Percentiles rank a stretch among this genome's conserved stretches.
These are phyloP conservation scores for Dactylonectria estremocensis DNA, from an alignment of 2,329 filamentous ascomycete species.

Conservation along the genomic window DNA sequence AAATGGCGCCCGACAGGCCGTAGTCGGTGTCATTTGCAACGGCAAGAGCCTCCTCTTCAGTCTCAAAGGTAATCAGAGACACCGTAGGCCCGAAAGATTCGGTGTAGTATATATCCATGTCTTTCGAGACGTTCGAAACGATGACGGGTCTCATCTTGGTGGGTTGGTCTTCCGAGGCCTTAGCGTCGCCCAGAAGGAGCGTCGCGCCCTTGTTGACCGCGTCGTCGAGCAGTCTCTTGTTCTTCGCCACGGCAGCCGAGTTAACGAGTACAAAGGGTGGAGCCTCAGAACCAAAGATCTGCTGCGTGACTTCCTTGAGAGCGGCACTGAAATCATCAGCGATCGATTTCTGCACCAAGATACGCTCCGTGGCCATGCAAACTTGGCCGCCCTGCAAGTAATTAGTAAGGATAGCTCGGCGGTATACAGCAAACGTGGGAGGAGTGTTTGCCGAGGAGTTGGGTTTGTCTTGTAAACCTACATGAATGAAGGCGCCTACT, in stretches of 20 bases:
- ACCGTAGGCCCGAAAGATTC: constrained; percentile 85
- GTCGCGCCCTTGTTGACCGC: constrained; percentile 76
- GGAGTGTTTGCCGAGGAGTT: too few species aligned
- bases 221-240: constrained; percentile 75
- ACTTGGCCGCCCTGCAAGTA: constrained; percentile 72
- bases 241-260: constrained; percentile 74
- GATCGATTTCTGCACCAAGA: constrained; percentile 68
- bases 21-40: constrained; percentile 87
- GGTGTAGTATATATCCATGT: constrained; percentile 81
- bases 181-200: constrained; percentile 56
- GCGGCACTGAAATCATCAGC: constrained; percentile 59
- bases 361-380: constrained; percentile 87
- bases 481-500: constrained; percentile 48
- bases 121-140: constrained; percentile 69
- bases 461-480: constrained; percentile 71
- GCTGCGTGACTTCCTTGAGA: constrained; percentile 54
- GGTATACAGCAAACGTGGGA: too few species aligned
- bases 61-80: constrained; percentile 73
- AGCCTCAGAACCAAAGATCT: constrained; percentile 68
- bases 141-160: constrained; percentile 73
- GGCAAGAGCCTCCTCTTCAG: constrained; percentile 78
- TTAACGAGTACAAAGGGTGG: constrained; percentile 74
- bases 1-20: constrained; percentile 79
- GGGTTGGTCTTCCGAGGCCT: constrained; percentile 47
- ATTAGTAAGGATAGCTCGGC: constrained; percentile 58